A percentile compares a stretch with the other conserved stretches of the same genome.
Evolutionary conservation across 2,329 filamentous ascomycete species (phyloP).

Genomic region (Tolypocladium ophioglossoides): DNA sequence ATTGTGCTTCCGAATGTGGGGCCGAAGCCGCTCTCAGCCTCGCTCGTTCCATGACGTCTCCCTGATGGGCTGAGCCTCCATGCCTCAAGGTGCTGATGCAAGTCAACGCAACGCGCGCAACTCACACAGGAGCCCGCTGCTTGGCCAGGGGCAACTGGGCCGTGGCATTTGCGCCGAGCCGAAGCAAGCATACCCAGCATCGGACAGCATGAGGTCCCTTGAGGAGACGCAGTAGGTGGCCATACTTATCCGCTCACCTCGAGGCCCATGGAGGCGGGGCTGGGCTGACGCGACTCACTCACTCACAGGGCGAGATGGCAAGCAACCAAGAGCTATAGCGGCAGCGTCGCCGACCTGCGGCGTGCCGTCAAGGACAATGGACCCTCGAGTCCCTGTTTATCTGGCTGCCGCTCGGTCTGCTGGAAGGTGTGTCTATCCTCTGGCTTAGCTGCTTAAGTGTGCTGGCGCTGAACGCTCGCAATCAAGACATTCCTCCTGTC

Average conservation of each 20-base stretch:
- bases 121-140: not conserved
- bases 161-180: not conserved
- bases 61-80: not conserved
- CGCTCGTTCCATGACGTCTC: not conserved
- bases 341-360: conserved; percentile 50
- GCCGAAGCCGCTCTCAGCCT: not conserved
- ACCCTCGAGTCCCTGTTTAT: conserved; percentile 50
- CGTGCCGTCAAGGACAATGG: conserved; percentile 52
- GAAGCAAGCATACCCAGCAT: not conserved
- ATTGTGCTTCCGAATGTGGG: not conserved
- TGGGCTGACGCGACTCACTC: conserved; percentile 2
- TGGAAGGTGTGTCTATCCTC: conserved; percentile 59
- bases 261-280: not conserved
- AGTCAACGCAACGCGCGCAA: not conserved
- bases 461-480: conserved; percentile 6
- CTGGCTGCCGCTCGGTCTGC: conserved; percentile 74
- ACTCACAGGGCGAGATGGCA: conserved; percentile 54
- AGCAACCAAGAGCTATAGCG: conserved; percentile 46
- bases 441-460: not conserved
- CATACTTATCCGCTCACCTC: not conserved
- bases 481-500: conserved; percentile 70
- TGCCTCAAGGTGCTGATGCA: not conserved
- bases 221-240: conserved; percentile 26
- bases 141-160: not conserved
- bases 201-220: conserved; percentile 23